phyloP scores from a whole-genome alignment of 2,329 filamentous ascomycete species.

The Calonectria leucothoes region DNA sequence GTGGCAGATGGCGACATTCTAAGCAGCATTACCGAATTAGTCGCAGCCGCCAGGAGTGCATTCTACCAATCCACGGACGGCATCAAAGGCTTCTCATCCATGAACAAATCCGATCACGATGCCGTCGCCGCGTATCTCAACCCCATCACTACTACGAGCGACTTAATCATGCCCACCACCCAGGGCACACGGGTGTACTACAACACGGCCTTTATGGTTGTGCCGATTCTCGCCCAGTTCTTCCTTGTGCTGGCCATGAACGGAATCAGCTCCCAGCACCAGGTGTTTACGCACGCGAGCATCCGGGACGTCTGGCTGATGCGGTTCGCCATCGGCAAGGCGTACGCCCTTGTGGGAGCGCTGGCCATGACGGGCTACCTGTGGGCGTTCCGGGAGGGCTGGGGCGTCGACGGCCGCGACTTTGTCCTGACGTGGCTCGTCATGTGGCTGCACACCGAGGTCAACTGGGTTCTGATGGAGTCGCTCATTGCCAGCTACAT shows the following conservation, averaged over 20 bases:
- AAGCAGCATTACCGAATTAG: constrained; percentile 42
- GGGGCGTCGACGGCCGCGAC: constrained; percentile 49
- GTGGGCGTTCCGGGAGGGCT: constrained; percentile 57
- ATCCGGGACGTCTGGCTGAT: constrained; percentile 41
- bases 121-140: constrained; percentile 46
- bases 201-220: constrained; percentile 53
- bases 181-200: constrained; percentile 49
- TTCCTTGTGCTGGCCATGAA: constrained; percentile 42
- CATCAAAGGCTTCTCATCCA: constrained; percentile 25
- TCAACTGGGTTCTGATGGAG: constrained; percentile 57
- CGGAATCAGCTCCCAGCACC: constrained; percentile 34
- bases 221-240: constrained; percentile 48
- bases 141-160: constrained; percentile 43
- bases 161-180: constrained; percentile 46
- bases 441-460: constrained; percentile 54
- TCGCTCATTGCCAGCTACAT: constrained; percentile 40
- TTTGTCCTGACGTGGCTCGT: constrained; percentile 43
- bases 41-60: constrained; percentile 36
- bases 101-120: constrained; percentile 36
- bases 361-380: constrained; percentile 53
- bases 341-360: constrained; percentile 50
- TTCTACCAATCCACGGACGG: constrained; percentile 41
- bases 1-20: constrained; percentile 42
- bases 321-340: constrained; percentile 41
- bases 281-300: constrained; percentile 30